Percentiles rank a stretch among this genome's conserved stretches.
phyloP scores from a whole-genome alignment of 2,329 filamentous ascomycete genomes.

The Dactylonectria macrodidyma region DNA sequence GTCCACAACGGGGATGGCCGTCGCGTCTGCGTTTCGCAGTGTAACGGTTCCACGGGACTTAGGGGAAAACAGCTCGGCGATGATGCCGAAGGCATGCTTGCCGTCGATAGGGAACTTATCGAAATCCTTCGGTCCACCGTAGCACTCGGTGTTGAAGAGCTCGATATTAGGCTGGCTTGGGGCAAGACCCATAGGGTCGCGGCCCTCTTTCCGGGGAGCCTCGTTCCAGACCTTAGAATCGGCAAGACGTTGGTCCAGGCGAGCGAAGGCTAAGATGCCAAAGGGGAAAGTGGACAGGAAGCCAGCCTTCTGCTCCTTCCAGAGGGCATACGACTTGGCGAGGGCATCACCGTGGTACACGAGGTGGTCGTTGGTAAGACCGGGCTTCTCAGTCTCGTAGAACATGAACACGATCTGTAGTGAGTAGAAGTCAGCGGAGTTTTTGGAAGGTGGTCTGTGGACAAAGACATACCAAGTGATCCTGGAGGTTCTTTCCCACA shows the following conservation, averaged over 20 bases:
- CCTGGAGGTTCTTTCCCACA: constrained; percentile 66
- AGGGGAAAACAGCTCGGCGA: constrained; percentile 71
- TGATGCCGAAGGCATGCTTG: constrained; percentile 71
- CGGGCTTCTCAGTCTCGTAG: constrained; percentile 68
- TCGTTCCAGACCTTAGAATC: constrained; percentile 69
- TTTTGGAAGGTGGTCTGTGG: too few species aligned
- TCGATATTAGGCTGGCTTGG: constrained; percentile 72
- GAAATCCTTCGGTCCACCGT: constrained; percentile 72
- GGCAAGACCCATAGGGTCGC: constrained; percentile 75
- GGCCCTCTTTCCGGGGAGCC: constrained; percentile 62
- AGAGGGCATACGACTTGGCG: constrained; percentile 65
- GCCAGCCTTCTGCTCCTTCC: constrained; percentile 71
- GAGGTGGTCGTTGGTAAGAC: constrained; percentile 67
- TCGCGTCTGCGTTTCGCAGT: constrained; percentile 63
- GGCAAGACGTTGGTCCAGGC: constrained; percentile 72
- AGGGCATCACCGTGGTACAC: constrained; percentile 69
- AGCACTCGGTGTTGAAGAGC: constrained; percentile 74
- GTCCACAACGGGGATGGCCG: constrained; percentile 68
- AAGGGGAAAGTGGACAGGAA: constrained; percentile 75
- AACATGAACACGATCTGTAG: constrained; percentile 69
- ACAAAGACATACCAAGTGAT: constrained; percentile 52
- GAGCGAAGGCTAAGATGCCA: constrained; percentile 72
- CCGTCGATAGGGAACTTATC: constrained; percentile 66
- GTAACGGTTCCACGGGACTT: constrained; percentile 69
- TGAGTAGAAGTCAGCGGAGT: background rate